Percentiles rank a stretch among this genome's conserved stretches.
Evolutionary conservation across 1,284 basidiomycete species (phyloP).

Genomic region (Ganoderma multipileum): DNA sequence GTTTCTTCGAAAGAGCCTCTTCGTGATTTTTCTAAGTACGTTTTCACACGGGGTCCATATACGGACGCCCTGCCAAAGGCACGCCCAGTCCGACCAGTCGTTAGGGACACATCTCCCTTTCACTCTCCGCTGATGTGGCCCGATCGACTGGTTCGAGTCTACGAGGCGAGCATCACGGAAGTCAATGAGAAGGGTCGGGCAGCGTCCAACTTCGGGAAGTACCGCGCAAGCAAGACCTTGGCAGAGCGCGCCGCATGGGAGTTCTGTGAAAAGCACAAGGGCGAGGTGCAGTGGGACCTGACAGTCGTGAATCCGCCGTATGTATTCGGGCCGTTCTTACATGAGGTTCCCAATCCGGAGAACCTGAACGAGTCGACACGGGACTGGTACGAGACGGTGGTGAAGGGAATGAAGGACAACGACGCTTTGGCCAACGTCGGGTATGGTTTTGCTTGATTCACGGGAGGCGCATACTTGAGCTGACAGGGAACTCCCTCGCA

Average conservation of each 20-base stretch:
- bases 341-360: slow-evolving; percentile 54
- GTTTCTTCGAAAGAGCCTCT: too few relatives aligned
- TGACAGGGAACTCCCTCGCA: neutral
- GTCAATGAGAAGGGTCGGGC: slow-evolving; percentile 58
- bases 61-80: too few relatives aligned
- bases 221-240: slow-evolving; percentile 69
- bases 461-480: neutral
- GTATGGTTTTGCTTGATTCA: neutral
- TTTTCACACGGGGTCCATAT: too few relatives aligned
- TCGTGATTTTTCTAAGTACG: too few relatives aligned
- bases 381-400: slow-evolving; percentile 42
- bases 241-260: slow-evolving; percentile 73
- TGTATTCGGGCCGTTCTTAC: slow-evolving; percentile 55
- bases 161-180: slow-evolving; percentile 57
- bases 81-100: too few relatives aligned
- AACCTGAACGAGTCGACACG: slow-evolving; percentile 61
- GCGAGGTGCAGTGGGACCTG: slow-evolving; percentile 56
- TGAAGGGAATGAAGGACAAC: slow-evolving; percentile 15
- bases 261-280: slow-evolving; percentile 60
- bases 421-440: slow-evolving; percentile 23
- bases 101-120: too few relatives aligned
- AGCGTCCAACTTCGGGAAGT: slow-evolving; percentile 51
- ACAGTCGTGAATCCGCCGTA: slow-evolving; percentile 62
- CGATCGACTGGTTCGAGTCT: too few relatives aligned
- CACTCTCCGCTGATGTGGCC: too few relatives aligned